Percentiles rank a stretch among this genome's conserved stretches.
Evolutionary conservation across 2,329 filamentous ascomycete genomes (phyloP).

Genomic region (Ceratocystis cacaofunesta): DNA sequence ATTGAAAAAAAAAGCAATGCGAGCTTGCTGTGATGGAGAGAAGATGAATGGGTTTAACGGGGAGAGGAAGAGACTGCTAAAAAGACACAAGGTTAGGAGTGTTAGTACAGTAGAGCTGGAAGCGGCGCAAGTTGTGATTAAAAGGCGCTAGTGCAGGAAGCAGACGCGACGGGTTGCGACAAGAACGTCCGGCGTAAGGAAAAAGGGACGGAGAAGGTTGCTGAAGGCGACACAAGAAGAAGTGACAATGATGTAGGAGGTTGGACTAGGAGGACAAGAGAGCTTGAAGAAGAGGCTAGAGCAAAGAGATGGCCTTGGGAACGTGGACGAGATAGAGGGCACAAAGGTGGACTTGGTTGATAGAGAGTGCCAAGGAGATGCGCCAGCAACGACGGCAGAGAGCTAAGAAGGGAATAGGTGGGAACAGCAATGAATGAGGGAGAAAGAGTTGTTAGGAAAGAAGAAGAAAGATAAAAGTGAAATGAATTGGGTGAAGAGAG

Average conservation of each 20-base stretch:
- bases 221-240: not conserved
- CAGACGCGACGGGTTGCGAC: not conserved
- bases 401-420: not conserved
- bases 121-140: not conserved
- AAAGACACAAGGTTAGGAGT: constrained; percentile 11
- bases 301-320: not conserved
- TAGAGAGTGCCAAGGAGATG: not conserved
- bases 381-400: not conserved
- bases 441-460: not conserved
- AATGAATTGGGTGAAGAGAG: constrained; percentile 18
- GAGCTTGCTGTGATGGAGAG: constrained; percentile 10
- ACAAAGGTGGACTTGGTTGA: not conserved
- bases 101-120: not conserved
- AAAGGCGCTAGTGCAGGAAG: not conserved
- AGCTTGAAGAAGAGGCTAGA: not conserved
- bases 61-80: constrained; percentile 11
- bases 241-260: not conserved
- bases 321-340: not conserved
- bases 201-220: not conserved
- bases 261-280: not conserved
- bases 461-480: constrained; percentile 18
- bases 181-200: not conserved
- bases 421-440: not conserved
- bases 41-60: not conserved
- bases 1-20: constrained; percentile 10